Evolutionary conservation across 768 basidiomycete genomes (phyloP), one percentile per base, ranked within the genome.

Genomic region (Rhodotorula graminis): DNA sequence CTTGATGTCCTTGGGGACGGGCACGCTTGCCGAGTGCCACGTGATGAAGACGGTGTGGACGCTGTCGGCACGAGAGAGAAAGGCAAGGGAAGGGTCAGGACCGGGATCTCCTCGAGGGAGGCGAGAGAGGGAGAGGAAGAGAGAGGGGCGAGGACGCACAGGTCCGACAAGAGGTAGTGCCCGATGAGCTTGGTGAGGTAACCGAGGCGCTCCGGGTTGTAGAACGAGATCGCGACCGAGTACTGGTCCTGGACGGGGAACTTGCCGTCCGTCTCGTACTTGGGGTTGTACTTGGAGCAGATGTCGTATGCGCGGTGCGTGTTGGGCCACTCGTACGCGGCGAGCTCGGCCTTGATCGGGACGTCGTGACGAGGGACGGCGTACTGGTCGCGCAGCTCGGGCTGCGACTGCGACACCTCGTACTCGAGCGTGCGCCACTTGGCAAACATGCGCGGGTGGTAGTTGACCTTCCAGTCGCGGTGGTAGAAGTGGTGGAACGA

Each of bases 401-500:
- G 56, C 25, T 37, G 56, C 33, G 31, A 18, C 56, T 57, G 29
- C 25, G 29, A 2, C 15, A 57, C 29, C 18, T 33, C 56, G 56
- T 57, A 57, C 33, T 57, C 29, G 16, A 57, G 29, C 31, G 15
- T 19, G 31, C 56, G 56, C 56, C 56, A 57, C 16, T 31, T 57
- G 19, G 56, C 14, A 11, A 57, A 57, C 56, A 57, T 57, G 11
- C 31, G 29, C 8, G 56, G 56, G 56, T 57, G 56, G 31, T 57
- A 57, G 56, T 57, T 57, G 16, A 57, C 10, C 18, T 18, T 11
- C 56, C 56, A 57, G 56, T 57, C 56, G 56, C 29, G 19, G 37
- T 57, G 56, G 56, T 57, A 57, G 56, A 57, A 57, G 29, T 29
- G 31, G 56, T 57, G 56, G 56, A 57, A 57, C 15, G 56, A 57